Conservation (phyloP, 192 early-diverging fungal species). For the Phycomyces blakesleeanus region DNA sequence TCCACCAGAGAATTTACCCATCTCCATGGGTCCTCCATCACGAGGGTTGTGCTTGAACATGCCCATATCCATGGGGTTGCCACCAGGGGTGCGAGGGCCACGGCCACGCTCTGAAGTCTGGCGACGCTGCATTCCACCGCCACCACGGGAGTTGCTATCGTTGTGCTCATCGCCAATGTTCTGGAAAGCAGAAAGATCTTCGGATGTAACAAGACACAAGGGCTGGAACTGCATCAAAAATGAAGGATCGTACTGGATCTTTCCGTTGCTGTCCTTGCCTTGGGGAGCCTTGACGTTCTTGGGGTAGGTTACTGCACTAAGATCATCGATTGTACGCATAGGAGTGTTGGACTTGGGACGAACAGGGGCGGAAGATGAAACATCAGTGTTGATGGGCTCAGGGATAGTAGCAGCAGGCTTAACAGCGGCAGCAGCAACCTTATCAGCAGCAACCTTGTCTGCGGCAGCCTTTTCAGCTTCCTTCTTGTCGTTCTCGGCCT, state of each 20-base stretch:
- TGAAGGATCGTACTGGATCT: constrained; percentile 64
- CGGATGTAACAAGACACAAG: constrained; percentile 59
- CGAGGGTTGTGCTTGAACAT: constrained; percentile 33
- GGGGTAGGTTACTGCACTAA: constrained; percentile 41
- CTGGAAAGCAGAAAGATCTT: constrained; percentile 48
- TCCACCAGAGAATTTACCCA: constrained; percentile 40
- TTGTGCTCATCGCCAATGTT: constrained; percentile 44
- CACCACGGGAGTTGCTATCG: constrained; percentile 12
- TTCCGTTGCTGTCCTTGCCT: constrained; percentile 44
- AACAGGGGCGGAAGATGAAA: constrained; percentile 37
- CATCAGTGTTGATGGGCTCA: constrained; percentile 44
- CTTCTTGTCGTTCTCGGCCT: constrained; percentile 9
- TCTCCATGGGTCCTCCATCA: constrained; percentile 33
- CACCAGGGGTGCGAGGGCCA: constrained; percentile 29
- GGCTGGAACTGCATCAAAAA: constrained; percentile 79
- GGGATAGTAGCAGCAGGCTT: constrained; percentile 30
- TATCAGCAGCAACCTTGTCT: constrained; percentile 18
- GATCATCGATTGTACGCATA: constrained; percentile 44
- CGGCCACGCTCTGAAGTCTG: constrained; percentile 30
- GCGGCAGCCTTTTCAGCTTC: constrained; percentile 17
- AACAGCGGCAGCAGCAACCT: constrained; percentile 28
- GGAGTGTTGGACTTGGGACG: constrained; percentile 37
- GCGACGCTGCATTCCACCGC: constrained; percentile 15
- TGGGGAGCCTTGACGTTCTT: constrained; percentile 53
- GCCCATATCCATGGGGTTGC: constrained; percentile 36